Evolutionary conservation across 345 rosid genomes (phyloP), one percentile per base, ranked within the genome.

Genomic region (Draba incana): DNA sequence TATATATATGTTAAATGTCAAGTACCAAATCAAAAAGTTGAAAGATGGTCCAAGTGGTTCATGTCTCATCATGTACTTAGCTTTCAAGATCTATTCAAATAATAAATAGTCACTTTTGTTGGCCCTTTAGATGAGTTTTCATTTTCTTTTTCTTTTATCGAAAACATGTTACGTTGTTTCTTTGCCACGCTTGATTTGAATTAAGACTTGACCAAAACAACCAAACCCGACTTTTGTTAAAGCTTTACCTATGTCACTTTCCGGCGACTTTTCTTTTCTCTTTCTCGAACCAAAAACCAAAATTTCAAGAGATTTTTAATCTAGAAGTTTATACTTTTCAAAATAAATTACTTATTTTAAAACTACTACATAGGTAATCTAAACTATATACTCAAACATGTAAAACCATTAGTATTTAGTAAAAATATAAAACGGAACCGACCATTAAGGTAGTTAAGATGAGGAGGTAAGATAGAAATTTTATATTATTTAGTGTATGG

Each of bases 121-220:
- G 48, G 23, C 50, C 58, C 23, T 56, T 44, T 33, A 28, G 39
- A 8, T 35, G 64, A 37, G 31, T 38, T 49, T 57, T 31, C 16
- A 8, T 66, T 50, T 43, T 47, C 8, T 30, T 41, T 28, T 38
- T 51, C 28, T 35, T 35, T 74, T 59, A 58, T 24, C 14, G 43
- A 16, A 59, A 59, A 59, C 67, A 59, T 74, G 72, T 73, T 66
- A 30, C 23, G 30, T 68, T 45, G 52, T 68, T 62, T 75, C 64
- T 39, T 68, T 53, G 78, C 78, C 78, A 68, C 60, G 78, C 74
- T 48, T 54, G 39, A 62, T 75, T 75, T 68, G 69, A 75, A 75
- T 75, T 68, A 75, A 68, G 78, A 8, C 64, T 20, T 47, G 45
- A 48, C 59, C 52, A 38, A 58, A 73, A 59, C 61, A 67, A 49